Evolutionary conservation across 2,329 filamentous ascomycete species (phyloP), one percentile per base, ranked within the genome.

Genomic region (Cytospora mali): DNA sequence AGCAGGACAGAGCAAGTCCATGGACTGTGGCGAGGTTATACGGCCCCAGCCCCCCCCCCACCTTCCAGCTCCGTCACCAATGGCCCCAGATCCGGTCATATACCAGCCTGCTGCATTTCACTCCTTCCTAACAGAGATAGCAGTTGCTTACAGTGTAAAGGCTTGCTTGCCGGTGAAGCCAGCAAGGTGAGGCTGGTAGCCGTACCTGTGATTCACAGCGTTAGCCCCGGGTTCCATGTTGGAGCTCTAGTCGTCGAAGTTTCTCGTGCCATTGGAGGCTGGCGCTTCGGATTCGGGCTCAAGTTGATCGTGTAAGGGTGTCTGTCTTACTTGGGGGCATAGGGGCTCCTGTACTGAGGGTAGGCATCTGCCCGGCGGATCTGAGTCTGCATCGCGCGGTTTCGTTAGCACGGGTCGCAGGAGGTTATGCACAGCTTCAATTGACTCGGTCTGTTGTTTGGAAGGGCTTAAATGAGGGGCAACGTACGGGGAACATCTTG

Each of bases 301-400:
- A 52, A 11, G n/a, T 65, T 53, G 53, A 27, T 58, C 25, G 54
- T 50, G 31, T 23, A 55, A 21, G 50, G 33, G n/a, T 42, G 42
- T 65, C 74, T n/a, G 74, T 77, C 81, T 78, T 84, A 89, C 87
- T 87, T 88, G 58, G 87, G 87, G 73, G 85, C 86, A 74, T 85
- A 88, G 68, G 81, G 78, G 77, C 84, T 88, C 78, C 82, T 83
- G 81, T 87, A 88, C 66, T 74, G 68, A 53, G 75, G 73, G 66
- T 69, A 73, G 67, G 57, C 31, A 29, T 54, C 49, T 53, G 61
- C 64, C 72, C 76, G 75, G 75, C 75, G 78, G 73, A 77, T 69
- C 71, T 77, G 77, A 74, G 79, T 79, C 82, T 85, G 69, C 21
- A 55, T 51, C 31, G 28, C 53, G 58, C n/a, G 65, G 64, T 57